Conservation (phyloP, 2,329 filamentous ascomycete species). For the Alternaria atra region DNA sequence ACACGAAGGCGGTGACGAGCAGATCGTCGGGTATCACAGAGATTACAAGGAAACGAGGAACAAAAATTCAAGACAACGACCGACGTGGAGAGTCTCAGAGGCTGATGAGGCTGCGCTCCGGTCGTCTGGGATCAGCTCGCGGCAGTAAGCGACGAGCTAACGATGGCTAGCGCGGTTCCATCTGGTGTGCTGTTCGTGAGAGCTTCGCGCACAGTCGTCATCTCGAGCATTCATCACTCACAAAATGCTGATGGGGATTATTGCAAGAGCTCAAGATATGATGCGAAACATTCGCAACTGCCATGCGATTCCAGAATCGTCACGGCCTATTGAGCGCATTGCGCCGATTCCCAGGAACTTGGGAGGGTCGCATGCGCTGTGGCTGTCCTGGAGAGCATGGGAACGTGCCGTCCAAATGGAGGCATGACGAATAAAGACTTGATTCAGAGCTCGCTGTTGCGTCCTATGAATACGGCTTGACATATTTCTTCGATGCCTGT, state of each 20-base stretch:
- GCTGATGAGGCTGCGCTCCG: conserved; percentile 14
- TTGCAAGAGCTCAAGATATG: neutral
- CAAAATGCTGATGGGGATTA: neutral
- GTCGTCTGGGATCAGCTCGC: conserved; percentile 16
- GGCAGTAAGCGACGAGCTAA: conserved; percentile 21
- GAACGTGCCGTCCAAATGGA: neutral
- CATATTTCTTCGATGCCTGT: neutral
- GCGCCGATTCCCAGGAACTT: neutral
- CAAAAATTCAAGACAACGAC: neutral
- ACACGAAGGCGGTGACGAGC: conserved; percentile 5
- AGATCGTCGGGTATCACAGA: conserved; percentile 33
- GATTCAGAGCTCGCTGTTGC: neutral
- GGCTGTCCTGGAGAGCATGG: conserved; percentile 4
- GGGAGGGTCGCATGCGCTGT: conserved; percentile 13
- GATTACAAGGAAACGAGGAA: conserved; percentile 11
- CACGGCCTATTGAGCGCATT: neutral
- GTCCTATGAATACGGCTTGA: neutral
- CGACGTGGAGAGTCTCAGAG: conserved; percentile 21
- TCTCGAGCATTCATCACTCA: neutral
- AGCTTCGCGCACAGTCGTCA: conserved; percentile 27
- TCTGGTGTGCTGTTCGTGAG: conserved; percentile 30
- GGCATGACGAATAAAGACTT: conserved; percentile 5
- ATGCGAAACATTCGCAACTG: neutral
- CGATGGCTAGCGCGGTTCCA: conserved; percentile 17
- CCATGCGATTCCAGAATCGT: neutral